A percentile compares a stretch with the other conserved stretches of the same genome.
Conservation (phyloP, 345 rosid species). For the Citrus sp. region DNA sequence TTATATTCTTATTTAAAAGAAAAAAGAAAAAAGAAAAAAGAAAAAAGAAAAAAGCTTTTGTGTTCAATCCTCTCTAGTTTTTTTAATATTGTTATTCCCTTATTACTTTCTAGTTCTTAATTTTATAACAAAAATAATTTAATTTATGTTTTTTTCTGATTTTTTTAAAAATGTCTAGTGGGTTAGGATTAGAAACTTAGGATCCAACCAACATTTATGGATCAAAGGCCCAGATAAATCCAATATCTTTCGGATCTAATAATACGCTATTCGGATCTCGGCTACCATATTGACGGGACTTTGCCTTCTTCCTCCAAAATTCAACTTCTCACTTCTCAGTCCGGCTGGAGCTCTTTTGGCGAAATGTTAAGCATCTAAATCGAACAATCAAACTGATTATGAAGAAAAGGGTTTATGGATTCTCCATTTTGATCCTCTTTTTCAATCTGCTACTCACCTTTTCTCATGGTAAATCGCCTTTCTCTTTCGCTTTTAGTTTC, state of each 20-base stretch:
- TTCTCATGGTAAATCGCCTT: constrained; percentile 33
- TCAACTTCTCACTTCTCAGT: background rate
- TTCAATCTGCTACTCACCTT: constrained; percentile 19
- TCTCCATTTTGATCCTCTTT: constrained; percentile 18
- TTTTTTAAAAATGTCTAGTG: background rate
- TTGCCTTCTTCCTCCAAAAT: background rate
- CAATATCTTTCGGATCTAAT: background rate
- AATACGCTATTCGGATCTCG: background rate
- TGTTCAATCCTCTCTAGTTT: too few species aligned
- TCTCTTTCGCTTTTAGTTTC: background rate
- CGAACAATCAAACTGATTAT: background rate
- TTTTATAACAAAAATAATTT: too few species aligned
- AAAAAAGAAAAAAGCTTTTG: too few species aligned
- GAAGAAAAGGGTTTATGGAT: background rate
- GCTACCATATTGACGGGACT: background rate
- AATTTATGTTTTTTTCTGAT: too few species aligned
- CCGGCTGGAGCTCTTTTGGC: background rate
- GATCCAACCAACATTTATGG: background rate
- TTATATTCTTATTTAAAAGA: too few species aligned
- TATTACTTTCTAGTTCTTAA: too few species aligned
- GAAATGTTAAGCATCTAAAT: background rate
- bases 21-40: too few species aligned
- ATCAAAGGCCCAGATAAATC: background rate
- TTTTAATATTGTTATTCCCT: too few species aligned
- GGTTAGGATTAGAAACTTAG: background rate